Conservation (phyloP, 1,284 basidiomycete species). For the Moesziomyces aphidis region DNA sequence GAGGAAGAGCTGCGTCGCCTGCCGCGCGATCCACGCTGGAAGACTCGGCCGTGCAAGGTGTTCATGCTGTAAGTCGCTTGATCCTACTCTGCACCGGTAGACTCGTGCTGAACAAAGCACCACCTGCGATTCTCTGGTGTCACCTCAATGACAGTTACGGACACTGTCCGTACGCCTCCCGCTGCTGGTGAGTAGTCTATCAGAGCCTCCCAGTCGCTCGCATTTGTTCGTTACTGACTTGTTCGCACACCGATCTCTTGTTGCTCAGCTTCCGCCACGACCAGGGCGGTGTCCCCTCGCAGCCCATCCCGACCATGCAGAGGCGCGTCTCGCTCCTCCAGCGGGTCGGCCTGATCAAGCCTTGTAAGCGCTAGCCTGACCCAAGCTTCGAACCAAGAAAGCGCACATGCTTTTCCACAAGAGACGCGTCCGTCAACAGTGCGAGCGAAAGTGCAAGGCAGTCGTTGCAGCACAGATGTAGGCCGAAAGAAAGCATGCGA, state of each 20-base stretch:
- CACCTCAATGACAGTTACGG: slow-evolving; percentile 76
- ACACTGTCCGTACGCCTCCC: slow-evolving; percentile 87
- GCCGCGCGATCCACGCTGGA: slow-evolving; percentile 88
- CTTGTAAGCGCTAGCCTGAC: neutral
- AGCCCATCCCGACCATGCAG: slow-evolving; percentile 1
- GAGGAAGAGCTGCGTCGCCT: slow-evolving; percentile 85
- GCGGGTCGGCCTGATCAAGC: slow-evolving; percentile 25
- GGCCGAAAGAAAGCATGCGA: neutral
- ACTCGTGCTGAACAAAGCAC: neutral
- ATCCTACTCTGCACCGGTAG: no score
- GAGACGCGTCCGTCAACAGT: no score
- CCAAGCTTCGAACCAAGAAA: no score
- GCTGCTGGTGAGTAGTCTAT: slow-evolving; percentile 66
- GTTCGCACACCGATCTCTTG: no score
- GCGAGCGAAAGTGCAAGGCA: no score
- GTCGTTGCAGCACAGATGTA: neutral
- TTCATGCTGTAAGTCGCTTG: slow-evolving; percentile 72
- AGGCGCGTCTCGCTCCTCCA: slow-evolving; percentile 26
- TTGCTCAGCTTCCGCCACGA: slow-evolving; percentile 39
- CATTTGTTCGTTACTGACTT: neutral
- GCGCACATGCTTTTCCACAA: no score
- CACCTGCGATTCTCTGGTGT: neutral
- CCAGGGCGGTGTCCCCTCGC: neutral
- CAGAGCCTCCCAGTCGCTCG: neutral
- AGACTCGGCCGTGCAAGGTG: slow-evolving; percentile 90